Percentiles rank a stretch among this genome's conserved stretches.
Evolutionary conservation across 345 rosid species (phyloP).

Genomic region (Bretschneidera sinensis): DNA sequence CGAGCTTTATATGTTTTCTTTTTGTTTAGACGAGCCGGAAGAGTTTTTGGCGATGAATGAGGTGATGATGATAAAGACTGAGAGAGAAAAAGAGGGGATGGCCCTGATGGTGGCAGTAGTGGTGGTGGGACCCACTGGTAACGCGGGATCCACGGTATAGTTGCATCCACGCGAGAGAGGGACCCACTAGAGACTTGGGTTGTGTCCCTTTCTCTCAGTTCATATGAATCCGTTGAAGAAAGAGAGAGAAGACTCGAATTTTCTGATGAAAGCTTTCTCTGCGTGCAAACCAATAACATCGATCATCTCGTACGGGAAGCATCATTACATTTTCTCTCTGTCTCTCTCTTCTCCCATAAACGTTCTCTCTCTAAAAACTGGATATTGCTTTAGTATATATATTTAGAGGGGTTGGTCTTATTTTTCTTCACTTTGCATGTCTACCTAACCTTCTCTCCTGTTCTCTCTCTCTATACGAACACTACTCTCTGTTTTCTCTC

Average conservation of each 20-base stretch:
- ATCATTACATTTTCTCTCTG: slow-evolving; percentile 19
- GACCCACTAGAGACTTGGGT: slow-evolving; percentile 19
- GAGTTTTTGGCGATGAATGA: slow-evolving; percentile 14
- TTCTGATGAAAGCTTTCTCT: slow-evolving; percentile 25
- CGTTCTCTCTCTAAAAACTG: slow-evolving; percentile 1
- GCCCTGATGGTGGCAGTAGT: too few species aligned
- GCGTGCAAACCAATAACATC: slow-evolving; percentile 31
- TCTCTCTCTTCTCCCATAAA: not conserved
- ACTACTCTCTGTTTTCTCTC: not conserved
- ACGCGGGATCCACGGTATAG: slow-evolving; percentile 31
- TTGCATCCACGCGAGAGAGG: slow-evolving; percentile 49
- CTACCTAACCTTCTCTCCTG: slow-evolving; percentile 6
- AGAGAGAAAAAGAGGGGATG: not conserved
- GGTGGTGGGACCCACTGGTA: slow-evolving; percentile 24
- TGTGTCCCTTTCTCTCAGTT: slow-evolving; percentile 7
- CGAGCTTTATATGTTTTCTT: too few species aligned
- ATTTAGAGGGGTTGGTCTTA: slow-evolving; percentile 19
- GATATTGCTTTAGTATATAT: slow-evolving; percentile 37
- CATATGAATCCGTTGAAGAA: slow-evolving; percentile 11
- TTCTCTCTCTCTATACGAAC: slow-evolving; percentile 11
- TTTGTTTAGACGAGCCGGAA: too few species aligned
- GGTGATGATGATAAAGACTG: not conserved
- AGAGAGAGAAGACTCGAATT: slow-evolving; percentile 11
- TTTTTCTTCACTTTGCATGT: slow-evolving; percentile 30
- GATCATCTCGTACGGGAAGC: slow-evolving; percentile 29